Percentiles rank a stretch among this genome's conserved stretches.
Evolutionary conservation across 2,329 filamentous ascomycete genomes (phyloP).

Genomic region (Fusarium tanahbumbuense): DNA sequence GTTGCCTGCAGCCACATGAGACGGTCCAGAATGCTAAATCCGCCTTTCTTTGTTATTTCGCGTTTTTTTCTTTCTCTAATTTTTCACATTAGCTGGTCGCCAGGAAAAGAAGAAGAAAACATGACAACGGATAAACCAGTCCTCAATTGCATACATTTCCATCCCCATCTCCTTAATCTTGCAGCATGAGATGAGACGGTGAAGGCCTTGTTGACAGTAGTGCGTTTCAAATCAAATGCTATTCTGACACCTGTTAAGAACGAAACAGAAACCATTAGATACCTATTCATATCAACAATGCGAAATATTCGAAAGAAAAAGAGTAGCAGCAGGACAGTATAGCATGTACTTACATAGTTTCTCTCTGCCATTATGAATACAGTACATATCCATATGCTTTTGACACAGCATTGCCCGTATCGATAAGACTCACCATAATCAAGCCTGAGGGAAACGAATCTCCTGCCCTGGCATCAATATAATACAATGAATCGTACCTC

Average conservation of each 20-base stretch:
- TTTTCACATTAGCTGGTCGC: background rate
- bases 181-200: constrained; percentile 14
- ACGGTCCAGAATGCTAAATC: constrained; percentile 15
- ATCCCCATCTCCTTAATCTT: constrained; percentile 32
- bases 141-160: background rate
- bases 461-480: background rate
- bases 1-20: constrained; percentile 25
- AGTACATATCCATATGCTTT: background rate
- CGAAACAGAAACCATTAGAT: background rate
- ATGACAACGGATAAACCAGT: background rate
- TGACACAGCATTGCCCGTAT: background rate
- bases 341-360: background rate
- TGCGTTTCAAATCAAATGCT: constrained; percentile 14
- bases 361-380: too few relatives aligned
- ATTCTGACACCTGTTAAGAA: background rate
- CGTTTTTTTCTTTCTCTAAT: background rate
- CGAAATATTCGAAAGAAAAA: too few relatives aligned
- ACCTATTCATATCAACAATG: background rate
- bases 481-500: background rate
- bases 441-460: background rate
- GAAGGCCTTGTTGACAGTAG: constrained; percentile 1
- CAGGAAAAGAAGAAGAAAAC: background rate
- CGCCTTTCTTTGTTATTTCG: constrained; percentile 27
- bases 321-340: background rate
- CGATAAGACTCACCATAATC: background rate